phyloP scores from a whole-genome alignment of 306 rosid species.

The Lathyrus aphaca region DNA sequence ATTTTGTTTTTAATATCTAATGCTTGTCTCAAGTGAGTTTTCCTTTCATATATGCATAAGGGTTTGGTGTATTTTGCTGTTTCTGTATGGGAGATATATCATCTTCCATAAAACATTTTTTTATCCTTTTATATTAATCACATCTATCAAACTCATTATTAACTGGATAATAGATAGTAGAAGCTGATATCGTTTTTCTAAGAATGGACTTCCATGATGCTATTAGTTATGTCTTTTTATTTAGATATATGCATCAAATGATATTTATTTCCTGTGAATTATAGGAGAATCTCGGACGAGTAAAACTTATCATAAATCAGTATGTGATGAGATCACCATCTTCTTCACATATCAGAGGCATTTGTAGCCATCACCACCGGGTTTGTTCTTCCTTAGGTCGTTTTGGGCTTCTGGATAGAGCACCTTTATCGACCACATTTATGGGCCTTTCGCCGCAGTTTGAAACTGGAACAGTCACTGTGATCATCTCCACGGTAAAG shows the following conservation, averaged over 20 bases:
- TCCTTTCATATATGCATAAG: background rate
- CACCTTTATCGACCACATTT: too few relatives aligned
- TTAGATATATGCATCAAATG: conserved; percentile 14
- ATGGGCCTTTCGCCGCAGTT: too few relatives aligned
- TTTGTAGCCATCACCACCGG: too few relatives aligned
- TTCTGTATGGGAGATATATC: background rate
- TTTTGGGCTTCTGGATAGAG: too few relatives aligned
- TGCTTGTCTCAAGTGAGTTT: background rate
- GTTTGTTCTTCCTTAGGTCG: too few relatives aligned
- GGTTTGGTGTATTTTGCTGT: background rate
- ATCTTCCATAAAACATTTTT: background rate
- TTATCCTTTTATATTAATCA: background rate
- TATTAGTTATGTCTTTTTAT: conserved; percentile 26
- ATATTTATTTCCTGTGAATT: conserved; percentile 21
- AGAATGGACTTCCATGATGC: conserved; percentile 7
- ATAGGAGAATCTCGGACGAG: conserved; percentile 47
- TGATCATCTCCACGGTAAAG: too few relatives aligned
- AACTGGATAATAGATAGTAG: background rate
- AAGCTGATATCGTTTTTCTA: conserved; percentile 5
- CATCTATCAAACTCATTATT: background rate
- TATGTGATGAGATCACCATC: too few relatives aligned
- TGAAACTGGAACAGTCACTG: too few relatives aligned
- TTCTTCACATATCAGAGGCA: too few relatives aligned
- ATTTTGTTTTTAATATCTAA: background rate
- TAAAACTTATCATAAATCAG: conserved; percentile 48